phyloP scores from a whole-genome alignment of 176 grass and related monocot genomes.

The Microstegium vimineum region DNA sequence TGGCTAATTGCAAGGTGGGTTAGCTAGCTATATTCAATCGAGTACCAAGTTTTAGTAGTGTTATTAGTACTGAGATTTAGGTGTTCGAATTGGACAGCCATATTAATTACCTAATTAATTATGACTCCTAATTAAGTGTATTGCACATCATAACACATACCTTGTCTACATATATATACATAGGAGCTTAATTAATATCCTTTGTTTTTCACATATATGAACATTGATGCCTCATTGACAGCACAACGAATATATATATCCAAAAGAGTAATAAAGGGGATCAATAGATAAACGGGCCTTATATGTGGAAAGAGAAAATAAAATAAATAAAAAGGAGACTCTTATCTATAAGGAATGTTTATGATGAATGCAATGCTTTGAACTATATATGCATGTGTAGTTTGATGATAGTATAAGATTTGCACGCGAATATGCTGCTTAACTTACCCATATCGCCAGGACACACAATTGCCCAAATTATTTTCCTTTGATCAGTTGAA shows the following conservation, averaged over 20 bases:
- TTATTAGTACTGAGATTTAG: constrained; percentile 15
- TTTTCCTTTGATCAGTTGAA: neutral
- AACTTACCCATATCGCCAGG: neutral
- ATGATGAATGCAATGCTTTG: neutral
- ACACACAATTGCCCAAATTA: neutral
- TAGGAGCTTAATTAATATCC: neutral
- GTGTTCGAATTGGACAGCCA: constrained; percentile 8
- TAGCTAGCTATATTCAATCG: constrained; percentile 8
- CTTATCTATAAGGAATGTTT: neutral
- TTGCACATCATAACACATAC: constrained; percentile 10
- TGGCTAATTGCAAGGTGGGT: neutral
- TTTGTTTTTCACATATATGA: neutral
- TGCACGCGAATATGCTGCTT: neutral
- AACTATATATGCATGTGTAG: neutral
- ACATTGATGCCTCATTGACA: neutral
- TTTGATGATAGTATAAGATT: neutral
- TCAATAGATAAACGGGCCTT: neutral
- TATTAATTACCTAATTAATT: constrained; percentile 16
- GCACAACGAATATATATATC: no score
- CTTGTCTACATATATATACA: neutral
- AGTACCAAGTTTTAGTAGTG: constrained; percentile 11
- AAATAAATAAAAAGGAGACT: neutral
- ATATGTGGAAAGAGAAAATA: neutral
- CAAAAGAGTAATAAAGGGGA: neutral
- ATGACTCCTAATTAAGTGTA: constrained; percentile 24